Conservation (phyloP, 805 yeast species). For the Metschnikowia henanensis region DNA sequence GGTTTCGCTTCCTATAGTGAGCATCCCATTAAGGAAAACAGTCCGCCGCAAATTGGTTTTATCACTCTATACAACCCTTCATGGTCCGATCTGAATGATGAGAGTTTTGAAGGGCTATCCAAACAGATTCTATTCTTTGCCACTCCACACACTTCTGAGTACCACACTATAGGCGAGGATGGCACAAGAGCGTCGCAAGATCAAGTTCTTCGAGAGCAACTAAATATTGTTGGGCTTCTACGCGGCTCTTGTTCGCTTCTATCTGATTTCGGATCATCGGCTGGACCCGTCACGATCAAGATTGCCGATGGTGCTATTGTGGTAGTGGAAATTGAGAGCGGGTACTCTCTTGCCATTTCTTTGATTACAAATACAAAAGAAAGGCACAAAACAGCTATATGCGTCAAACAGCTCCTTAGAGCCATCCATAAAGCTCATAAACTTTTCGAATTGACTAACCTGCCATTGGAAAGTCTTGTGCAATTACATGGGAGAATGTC, state of each 20-base stretch:
- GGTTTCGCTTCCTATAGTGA: slow-evolving; percentile 9
- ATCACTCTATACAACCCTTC: slow-evolving; percentile 34
- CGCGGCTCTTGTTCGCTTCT: slow-evolving; percentile 37
- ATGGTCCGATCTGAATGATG: slow-evolving; percentile 24
- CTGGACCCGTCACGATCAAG: slow-evolving; percentile 24
- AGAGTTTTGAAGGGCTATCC: slow-evolving; percentile 29
- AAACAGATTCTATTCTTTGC: slow-evolving; percentile 36
- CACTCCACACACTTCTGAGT: slow-evolving; percentile 11
- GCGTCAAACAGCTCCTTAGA: slow-evolving; percentile 27
- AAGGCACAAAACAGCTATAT: slow-evolving; percentile 18
- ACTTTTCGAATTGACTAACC: slow-evolving; percentile 29
- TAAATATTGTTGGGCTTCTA: slow-evolving; percentile 35
- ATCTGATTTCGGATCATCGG: slow-evolving; percentile 21
- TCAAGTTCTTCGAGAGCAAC: slow-evolving; percentile 20
- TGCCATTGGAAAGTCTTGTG: slow-evolving; percentile 21
- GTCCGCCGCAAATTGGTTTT: slow-evolving; percentile 20
- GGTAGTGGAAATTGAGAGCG: slow-evolving; percentile 25
- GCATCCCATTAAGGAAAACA: background rate
- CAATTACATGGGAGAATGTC: slow-evolving; percentile 18
- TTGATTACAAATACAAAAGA: slow-evolving; percentile 18
- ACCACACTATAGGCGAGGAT: background rate
- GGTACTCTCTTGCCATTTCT: slow-evolving; percentile 29
- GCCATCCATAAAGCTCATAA: slow-evolving; percentile 24
- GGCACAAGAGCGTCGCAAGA: background rate
- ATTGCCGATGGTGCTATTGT: slow-evolving; percentile 27